Evolutionary conservation across 129 eudicot genomes (phyloP), one percentile per base, ranked within the genome.

Genomic region (Saussurea involucrata): DNA sequence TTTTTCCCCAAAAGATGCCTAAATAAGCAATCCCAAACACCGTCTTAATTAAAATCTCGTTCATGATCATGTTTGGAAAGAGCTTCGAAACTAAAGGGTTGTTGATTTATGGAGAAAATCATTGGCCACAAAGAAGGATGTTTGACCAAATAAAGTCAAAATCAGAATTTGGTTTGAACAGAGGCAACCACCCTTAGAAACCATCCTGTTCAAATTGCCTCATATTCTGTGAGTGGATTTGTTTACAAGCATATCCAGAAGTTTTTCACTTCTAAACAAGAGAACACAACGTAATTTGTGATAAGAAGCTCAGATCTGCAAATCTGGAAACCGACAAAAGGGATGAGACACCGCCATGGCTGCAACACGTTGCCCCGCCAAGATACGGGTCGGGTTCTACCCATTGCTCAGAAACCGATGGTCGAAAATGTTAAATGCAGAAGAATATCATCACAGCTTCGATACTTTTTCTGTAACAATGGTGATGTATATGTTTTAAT

Each of bases 271-370:
- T n/a, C n/a, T n/a, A n/a, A n/a, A n/a, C n/a, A n/a, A n/a, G n/a
- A n/a, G n/a, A 34, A 5, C 40, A 5, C 40, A 34, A 10, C 9
- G 40, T 34, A 6, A 34, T 34, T 5, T 34, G 40, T 1, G 8
- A 3, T 34, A 34, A 34, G 40, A 34, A 34, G 40, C 40, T 34
- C 40, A 34, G 36, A 64, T 25, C 32, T 64, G 17, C 37, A 64
- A 3, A 11, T 27, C 28, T 13, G 40, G 40, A 66, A n/a, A 13
- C 25, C 6, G 12, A 66, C 12, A 66, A 31, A 66, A 44, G 3
- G 71, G 40, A 66, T 66, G 24, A n/a, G 42, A 31, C 71, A 29
- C 24, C 71, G 42, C 22, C 71, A 66, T 66, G 71, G 71, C 71
- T 66, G 71, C 71, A 66, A 29, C 71, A 12, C 22, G 24, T 29